A percentile compares a stretch with the other conserved stretches of the same genome.
Evolutionary conservation across 768 basidiomycete genomes (phyloP).

Genomic region (Lenzites betulinus): DNA sequence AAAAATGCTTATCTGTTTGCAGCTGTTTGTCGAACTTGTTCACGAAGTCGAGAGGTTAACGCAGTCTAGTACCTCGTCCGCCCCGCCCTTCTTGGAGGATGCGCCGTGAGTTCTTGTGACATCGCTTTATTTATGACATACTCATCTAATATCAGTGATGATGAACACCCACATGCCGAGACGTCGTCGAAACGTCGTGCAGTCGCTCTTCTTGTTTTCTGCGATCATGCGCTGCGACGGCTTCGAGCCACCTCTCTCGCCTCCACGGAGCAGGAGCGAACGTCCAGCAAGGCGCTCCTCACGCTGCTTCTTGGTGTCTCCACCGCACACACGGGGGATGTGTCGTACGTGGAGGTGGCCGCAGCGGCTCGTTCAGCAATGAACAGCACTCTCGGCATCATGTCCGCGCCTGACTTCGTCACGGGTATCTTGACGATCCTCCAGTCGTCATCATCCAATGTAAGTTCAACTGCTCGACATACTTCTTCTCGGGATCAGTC

Average conservation of each 20-base stretch:
- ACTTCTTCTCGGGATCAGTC: not conserved
- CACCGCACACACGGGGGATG: slow-evolving; percentile 10
- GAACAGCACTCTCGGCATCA: slow-evolving; percentile 55
- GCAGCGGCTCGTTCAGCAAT: slow-evolving; percentile 53
- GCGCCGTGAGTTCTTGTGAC: slow-evolving; percentile 44
- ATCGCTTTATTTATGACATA: not conserved
- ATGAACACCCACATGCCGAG: slow-evolving; percentile 53
- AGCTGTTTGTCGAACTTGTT: slow-evolving; percentile 68
- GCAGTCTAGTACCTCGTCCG: slow-evolving; percentile 40
- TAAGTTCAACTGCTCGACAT: slow-evolving; percentile 34
- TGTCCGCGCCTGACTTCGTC: slow-evolving; percentile 75
- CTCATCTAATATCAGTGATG: slow-evolving; percentile 46
- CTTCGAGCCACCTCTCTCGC: slow-evolving; percentile 28
- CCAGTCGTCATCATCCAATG: slow-evolving; percentile 51
- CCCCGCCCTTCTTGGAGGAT: slow-evolving; percentile 56
- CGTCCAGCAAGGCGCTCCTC: slow-evolving; percentile 52
- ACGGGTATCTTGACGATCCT: slow-evolving; percentile 51
- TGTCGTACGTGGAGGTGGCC: slow-evolving; percentile 41
- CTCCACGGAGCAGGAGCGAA: slow-evolving; percentile 29
- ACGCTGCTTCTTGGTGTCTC: slow-evolving; percentile 28
- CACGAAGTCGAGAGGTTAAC: slow-evolving; percentile 61
- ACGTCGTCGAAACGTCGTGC: slow-evolving; percentile 58
- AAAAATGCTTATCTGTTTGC: slow-evolving; percentile 1
- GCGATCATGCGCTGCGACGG: slow-evolving; percentile 51
- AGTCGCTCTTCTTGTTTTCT: slow-evolving; percentile 67